Percentiles rank a stretch among this genome's conserved stretches.
Conservation (phyloP, 2,329 filamentous ascomycete genomes). For the Aspergillus sp. region DNA sequence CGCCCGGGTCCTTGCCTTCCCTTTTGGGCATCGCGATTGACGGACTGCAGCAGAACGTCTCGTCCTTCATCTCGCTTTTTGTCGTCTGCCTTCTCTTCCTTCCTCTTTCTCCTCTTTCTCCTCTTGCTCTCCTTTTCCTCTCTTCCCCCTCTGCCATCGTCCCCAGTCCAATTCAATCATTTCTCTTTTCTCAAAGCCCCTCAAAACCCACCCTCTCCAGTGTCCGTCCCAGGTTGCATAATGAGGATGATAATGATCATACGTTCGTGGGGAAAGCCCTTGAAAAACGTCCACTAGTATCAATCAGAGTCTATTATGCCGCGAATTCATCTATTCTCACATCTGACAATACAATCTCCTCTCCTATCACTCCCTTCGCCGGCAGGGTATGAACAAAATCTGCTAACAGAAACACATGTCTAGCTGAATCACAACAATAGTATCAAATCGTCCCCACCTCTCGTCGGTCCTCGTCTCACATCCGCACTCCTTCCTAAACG, state of each 20-base stretch:
- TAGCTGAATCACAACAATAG: background rate
- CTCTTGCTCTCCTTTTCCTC: background rate
- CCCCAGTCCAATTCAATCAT: background rate
- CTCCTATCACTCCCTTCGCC: too few relatives aligned
- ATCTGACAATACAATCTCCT: too few relatives aligned
- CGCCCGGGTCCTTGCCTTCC: conserved; percentile 6
- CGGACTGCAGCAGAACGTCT: background rate
- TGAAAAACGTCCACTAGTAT: too few relatives aligned
- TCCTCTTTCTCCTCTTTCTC: background rate
- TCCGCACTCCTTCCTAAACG: too few relatives aligned
- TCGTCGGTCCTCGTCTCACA: background rate
- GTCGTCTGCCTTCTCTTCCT: background rate
- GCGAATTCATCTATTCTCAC: too few relatives aligned
- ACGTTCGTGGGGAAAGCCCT: too few relatives aligned
- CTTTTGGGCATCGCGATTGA: conserved; percentile 2
- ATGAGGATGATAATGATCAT: too few relatives aligned
- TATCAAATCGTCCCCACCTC: background rate
- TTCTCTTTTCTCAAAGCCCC: background rate
- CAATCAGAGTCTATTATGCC: too few relatives aligned
- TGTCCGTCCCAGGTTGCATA: too few relatives aligned
- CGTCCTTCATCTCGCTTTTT: background rate
- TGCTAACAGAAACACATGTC: background rate
- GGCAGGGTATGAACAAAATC: too few relatives aligned
- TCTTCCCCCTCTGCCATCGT: background rate
- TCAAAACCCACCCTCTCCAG: too few relatives aligned